Conservation (phyloP, 208 protist genomes). For the Trypanosoma conorhini region DNA sequence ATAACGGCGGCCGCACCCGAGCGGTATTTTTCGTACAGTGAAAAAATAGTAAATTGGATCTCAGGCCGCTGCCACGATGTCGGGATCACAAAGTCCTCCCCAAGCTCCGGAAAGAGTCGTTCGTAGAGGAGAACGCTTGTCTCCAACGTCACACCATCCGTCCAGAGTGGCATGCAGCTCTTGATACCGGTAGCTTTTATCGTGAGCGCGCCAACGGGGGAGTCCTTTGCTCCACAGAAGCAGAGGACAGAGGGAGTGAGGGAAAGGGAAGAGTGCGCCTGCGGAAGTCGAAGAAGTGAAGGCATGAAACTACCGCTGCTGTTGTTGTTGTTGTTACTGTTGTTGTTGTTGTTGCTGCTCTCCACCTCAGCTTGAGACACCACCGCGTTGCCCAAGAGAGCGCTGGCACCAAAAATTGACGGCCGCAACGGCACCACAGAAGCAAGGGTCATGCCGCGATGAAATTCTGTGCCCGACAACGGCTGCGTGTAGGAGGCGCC, state of each 20-base stretch:
- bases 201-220: constrained; percentile 14
- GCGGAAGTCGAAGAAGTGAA: constrained; percentile 14
- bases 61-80: constrained; percentile 28
- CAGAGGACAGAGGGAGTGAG: constrained; percentile 28
- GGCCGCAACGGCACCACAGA: background rate
- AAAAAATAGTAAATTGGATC: constrained; percentile 39
- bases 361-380: background rate
- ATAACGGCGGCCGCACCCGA: constrained; percentile 2
- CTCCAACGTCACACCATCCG: constrained; percentile 53
- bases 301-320: constrained; percentile 6
- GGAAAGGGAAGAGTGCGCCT: constrained; percentile 23
- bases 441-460: constrained; percentile 12
- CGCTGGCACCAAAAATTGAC: background rate
- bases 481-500: constrained; percentile 4
- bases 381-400: constrained; percentile 3
- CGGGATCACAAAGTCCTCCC: constrained; percentile 39
- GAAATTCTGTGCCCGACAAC: constrained; percentile 1
- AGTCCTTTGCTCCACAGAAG: constrained; percentile 19
- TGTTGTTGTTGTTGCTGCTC: constrained; percentile 6
- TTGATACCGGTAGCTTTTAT: constrained; percentile 11
- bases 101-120: constrained; percentile 49
- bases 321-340: constrained; percentile 3
- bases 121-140: constrained; percentile 49
- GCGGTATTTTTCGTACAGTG: constrained; percentile 25
- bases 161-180: constrained; percentile 42